A percentile compares a stretch with the other conserved stretches of the same genome.
Conservation (phyloP, 495 filamentous ascomycete genomes). For the Lepidopterella palustris region DNA sequence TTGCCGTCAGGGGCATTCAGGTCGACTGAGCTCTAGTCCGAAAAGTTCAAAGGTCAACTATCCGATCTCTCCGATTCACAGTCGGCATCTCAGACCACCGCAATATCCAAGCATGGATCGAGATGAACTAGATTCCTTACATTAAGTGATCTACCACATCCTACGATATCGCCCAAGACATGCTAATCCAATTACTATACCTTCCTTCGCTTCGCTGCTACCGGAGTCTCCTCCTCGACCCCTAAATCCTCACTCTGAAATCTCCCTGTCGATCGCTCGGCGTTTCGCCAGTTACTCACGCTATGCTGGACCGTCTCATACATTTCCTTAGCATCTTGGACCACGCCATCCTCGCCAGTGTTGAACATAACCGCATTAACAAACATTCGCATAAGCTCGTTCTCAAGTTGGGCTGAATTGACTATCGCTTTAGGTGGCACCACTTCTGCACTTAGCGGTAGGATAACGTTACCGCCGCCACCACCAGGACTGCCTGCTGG, state of each 20-base stretch:
- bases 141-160: no score
- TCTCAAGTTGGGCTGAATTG: slow-evolving; percentile 89
- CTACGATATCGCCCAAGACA: no score
- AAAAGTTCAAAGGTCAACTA: no score
- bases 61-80: no score
- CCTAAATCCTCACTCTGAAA: slow-evolving; percentile 27
- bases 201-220: slow-evolving; percentile 32
- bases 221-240: slow-evolving; percentile 29
- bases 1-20: no score
- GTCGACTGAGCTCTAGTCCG: no score
- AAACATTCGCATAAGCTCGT: slow-evolving; percentile 95
- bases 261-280: slow-evolving; percentile 40
- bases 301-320: slow-evolving; percentile 65
- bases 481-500: slow-evolving; percentile 44
- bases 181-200: no score
- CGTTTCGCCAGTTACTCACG: slow-evolving; percentile 55
- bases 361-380: slow-evolving; percentile 98
- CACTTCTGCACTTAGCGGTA: slow-evolving; percentile 65
- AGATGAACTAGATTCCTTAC: no score
- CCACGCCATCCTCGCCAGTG: slow-evolving; percentile 72
- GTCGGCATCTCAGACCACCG: no score
- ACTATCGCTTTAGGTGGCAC: slow-evolving; percentile 86
- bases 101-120: no score
- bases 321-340: slow-evolving; percentile 77
- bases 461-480: slow-evolving; percentile 48